Base-by-base conservation (phyloP, 495 filamentous ascomycete genomes). In the Neurospora tetrasperma region DNA sequence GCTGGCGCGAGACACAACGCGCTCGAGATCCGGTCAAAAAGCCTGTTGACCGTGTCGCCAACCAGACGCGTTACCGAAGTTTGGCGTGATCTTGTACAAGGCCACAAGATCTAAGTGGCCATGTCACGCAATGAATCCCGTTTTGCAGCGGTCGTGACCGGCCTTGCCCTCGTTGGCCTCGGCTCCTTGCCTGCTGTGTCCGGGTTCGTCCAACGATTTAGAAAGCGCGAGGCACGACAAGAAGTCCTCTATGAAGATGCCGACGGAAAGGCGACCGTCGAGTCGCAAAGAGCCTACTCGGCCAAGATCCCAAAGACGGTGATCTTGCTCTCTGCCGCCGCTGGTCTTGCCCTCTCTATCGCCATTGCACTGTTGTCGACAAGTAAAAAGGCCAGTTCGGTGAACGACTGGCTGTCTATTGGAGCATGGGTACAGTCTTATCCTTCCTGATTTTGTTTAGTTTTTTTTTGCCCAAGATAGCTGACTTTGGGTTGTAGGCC, bases 231-330 rank as follows among this genome's bases (percentile, higher is more conserved):
- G 39, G 75, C 75, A 11, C 83, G 78, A 70, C 76, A 78, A 43
- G 80, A 82, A 1, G 73, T 83, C 6, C 27, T 66, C 7, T 92
- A 91, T 73, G 83, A 89, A 77, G 90, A 92, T 78, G 81, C 84
- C 74, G 90, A 92, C 79, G 90, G 90, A 71, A 79, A 82, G 74
- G 88, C 89, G 41, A 89, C 86, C 0, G 81, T 84, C 62, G 85
- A 89, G 74, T 86, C 88, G 6, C 74, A 87, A 74, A 83, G 84
- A 39, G 80, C 79, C 44, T 91, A 85, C 76, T 88, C 87, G 35
- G 80, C 83, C 42, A 85, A 80, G 71, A 44, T 83, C 7, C 84
- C 86, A 42, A 90, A 86, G 73, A 70, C 79, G 31, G 23, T 82
- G 16, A 78, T 89, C 69, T 71, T 86, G 20, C 18, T 83, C 35